Evolutionary conservation across 768 basidiomycete species (phyloP), one percentile per base, ranked within the genome.

Genomic region (Phaeotremella fagi): DNA sequence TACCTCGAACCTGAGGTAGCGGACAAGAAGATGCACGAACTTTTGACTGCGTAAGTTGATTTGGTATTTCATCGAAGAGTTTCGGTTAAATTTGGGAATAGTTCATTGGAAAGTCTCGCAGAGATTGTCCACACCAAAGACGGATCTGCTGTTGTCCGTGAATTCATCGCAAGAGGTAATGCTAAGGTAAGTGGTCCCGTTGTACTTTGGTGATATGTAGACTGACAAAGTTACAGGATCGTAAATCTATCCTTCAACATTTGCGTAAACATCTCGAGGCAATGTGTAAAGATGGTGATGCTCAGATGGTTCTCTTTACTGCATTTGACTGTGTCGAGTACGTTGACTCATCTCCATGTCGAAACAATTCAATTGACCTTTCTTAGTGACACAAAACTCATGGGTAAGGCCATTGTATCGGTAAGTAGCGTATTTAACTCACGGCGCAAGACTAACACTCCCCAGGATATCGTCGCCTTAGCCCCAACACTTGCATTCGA

Each of bases 101-200:
- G 87, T 46, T 87, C 86, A 62, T 84, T 88, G 58, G 90, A 94
- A 36, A 80, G 85, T 18, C 77, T 94, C 5, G 85, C 90, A 0
- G 91, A 95, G 68, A 87, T 94, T 80, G 88, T 91, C 0, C 91
- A 97, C 66, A 97, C 91, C 15, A 89, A 83, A 67, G 88, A 94
- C 62, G 91, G 91, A 18, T 88, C 88, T 54, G 83, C 87, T 20
- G 84, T 82, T 24, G 90, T 87, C 2, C 83, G 91, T 37, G 85
- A 90, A 57, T 87, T 95, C 71, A 79, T 94, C 31, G 88, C 85
- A 0, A 79, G 81, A 38, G 89, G 89, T 3, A 82, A 80, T 12
- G 89, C 91, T 3, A 97, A 95, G 77, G 87, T 85, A 49, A 18
- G 70, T 63, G 35, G 20, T 3, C 14, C 16, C 31, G 31, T 16